Evolutionary conservation across 805 yeast genomes (phyloP).

Genomic region (Ogataea ramenticola): DNA sequence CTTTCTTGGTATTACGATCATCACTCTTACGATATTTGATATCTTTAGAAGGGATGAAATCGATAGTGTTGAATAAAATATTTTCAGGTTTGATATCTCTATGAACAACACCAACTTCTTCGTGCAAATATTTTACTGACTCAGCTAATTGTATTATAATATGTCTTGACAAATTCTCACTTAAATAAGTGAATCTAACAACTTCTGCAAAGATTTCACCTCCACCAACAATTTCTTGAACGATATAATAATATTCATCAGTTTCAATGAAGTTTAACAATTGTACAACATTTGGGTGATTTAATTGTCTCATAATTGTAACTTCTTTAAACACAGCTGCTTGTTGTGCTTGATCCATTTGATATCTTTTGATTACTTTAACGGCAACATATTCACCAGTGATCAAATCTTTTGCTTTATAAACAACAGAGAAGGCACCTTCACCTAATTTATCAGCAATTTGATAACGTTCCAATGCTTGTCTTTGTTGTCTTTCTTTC

Average conservation of each 20-base stretch:
- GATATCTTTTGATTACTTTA: constrained; percentile 60
- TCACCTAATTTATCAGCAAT: constrained; percentile 46
- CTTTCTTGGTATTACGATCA: constrained; percentile 61
- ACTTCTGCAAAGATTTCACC: constrained; percentile 80
- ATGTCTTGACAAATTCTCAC: constrained; percentile 66
- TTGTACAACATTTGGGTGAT: constrained; percentile 56
- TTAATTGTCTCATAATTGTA: constrained; percentile 59
- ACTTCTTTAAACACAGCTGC: constrained; percentile 77
- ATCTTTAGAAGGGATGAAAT: constrained; percentile 33
- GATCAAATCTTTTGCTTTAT: constrained; percentile 35
- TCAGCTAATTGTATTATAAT: constrained; percentile 65
- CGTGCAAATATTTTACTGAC: constrained; percentile 64
- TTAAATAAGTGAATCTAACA: constrained; percentile 68
- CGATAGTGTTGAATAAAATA: constrained; percentile 56
- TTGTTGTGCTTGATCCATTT: constrained; percentile 53
- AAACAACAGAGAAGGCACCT: constrained; percentile 54
- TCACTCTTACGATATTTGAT: constrained; percentile 50
- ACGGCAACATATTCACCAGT: constrained; percentile 41
- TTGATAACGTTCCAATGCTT: constrained; percentile 30
- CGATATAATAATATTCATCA: constrained; percentile 52
- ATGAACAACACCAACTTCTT: constrained; percentile 71
- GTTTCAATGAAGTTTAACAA: constrained; percentile 63
- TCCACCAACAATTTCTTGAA: constrained; percentile 68
- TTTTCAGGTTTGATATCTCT: constrained; percentile 83
- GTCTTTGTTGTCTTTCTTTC: constrained; percentile 12